A percentile compares a stretch with the other conserved stretches of the same genome.
Conservation (phyloP, 768 basidiomycete genomes). For the Pisolithus orientalis region DNA sequence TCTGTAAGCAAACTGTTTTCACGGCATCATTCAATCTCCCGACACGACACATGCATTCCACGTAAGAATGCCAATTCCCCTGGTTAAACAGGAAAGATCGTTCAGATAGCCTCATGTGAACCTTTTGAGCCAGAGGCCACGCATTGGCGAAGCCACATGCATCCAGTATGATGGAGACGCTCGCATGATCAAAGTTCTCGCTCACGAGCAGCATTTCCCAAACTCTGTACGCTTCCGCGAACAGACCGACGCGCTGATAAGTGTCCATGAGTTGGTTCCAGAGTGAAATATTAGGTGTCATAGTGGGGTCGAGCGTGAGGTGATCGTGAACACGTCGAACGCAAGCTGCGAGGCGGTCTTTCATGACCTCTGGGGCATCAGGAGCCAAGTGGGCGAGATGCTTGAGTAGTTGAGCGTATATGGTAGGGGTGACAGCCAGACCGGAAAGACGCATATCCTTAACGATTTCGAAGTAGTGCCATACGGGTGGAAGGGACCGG, state of each 20-base stretch:
- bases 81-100: conserved; percentile 49
- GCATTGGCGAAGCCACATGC: conserved; percentile 65
- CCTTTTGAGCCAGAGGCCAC: conserved; percentile 43
- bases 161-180: conserved; percentile 80
- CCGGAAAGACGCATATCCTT: conserved; percentile 73
- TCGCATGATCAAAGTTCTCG: conserved; percentile 52
- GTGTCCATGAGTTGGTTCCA: conserved; percentile 89
- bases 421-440: conserved; percentile 45
- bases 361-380: conserved; percentile 17
- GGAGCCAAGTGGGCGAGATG: conserved; percentile 44
- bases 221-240: conserved; percentile 63
- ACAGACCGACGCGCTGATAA: conserved; percentile 74
- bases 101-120: conserved; percentile 46
- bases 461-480: conserved; percentile 69
- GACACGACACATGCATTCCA: conserved; percentile 81
- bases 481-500: conserved; percentile 34
- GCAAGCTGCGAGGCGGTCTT: conserved; percentile 35
- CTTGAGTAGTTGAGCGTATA: conserved; percentile 64
- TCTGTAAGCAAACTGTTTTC: conserved; percentile 55
- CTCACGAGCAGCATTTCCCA: conserved; percentile 71
- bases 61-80: conserved; percentile 74
- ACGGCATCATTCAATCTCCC: conserved; percentile 62
- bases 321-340: conserved; percentile 66
- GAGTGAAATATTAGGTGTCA: conserved; percentile 62
- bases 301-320: conserved; percentile 71